These are phyloP conservation scores for Neonectria ditissima DNA, from an alignment of 2,329 filamentous ascomycete genomes.

Conservation along the genomic window DNA sequence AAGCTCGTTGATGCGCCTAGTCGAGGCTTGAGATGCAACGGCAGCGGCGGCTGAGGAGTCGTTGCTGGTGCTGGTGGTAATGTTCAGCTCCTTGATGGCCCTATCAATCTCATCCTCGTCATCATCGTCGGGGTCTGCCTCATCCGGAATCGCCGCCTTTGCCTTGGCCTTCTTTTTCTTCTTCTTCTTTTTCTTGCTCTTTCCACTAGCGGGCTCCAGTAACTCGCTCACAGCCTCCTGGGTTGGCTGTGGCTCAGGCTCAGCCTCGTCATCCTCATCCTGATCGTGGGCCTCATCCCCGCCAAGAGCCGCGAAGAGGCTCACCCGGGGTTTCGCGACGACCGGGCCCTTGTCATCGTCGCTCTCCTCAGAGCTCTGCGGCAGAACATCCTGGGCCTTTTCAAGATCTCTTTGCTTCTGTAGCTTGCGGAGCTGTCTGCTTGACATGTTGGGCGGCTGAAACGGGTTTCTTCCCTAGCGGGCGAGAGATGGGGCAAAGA, in stretches of 20 bases:
- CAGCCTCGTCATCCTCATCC: constrained; percentile 41
- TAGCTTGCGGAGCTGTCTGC: constrained; percentile 63
- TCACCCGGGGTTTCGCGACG: constrained; percentile 54
- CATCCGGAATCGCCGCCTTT: constrained; percentile 34
- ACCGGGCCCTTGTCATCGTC: constrained; percentile 49
- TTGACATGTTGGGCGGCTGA: constrained; percentile 58
- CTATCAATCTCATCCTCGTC: constrained; percentile 67
- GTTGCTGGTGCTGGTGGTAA: constrained; percentile 41
- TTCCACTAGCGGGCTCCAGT: constrained; percentile 40
- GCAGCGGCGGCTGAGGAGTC: constrained; percentile 4
- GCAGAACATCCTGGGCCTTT: constrained; percentile 31
- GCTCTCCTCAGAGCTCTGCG: constrained; percentile 42
- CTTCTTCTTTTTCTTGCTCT: constrained; percentile 55
- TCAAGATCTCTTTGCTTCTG: constrained; percentile 63
- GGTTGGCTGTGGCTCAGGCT: constrained; percentile 13
- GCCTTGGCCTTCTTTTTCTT: constrained; percentile 53
- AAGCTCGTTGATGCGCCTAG: constrained; percentile 53
- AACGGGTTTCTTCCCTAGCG: constrained; percentile 18
- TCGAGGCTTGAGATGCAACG: constrained; percentile 19
- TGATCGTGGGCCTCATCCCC: constrained; percentile 57
- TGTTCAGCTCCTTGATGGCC: constrained; percentile 63
- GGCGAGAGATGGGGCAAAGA: constrained; percentile 27
- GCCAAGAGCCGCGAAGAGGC: constrained; percentile 65
- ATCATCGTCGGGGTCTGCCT: constrained; percentile 38
- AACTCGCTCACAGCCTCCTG: constrained; percentile 36